Conservation (phyloP, 2,329 filamentous ascomycete species). For the Penicillium oxalicum region DNA sequence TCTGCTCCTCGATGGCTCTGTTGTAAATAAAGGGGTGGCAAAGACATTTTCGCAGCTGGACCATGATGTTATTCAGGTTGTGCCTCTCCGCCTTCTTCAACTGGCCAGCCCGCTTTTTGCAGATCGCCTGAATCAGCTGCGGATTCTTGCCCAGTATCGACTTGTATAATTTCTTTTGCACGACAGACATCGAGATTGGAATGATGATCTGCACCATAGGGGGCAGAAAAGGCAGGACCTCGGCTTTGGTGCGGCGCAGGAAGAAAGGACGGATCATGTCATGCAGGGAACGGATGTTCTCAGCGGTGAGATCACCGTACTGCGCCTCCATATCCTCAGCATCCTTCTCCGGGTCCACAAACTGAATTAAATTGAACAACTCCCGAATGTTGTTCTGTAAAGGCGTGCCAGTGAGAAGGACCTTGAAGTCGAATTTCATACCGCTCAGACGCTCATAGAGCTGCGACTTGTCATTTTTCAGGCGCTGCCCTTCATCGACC, state of each 20-base stretch:
- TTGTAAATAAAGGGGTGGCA: slow-evolving; percentile 97
- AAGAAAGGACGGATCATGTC: slow-evolving; percentile 70
- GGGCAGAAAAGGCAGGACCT: slow-evolving; percentile 85
- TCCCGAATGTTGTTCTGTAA: slow-evolving; percentile 81
- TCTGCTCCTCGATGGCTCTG: slow-evolving; percentile 77
- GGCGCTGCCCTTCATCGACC: slow-evolving; percentile 88
- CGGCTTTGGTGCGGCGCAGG: slow-evolving; percentile 74
- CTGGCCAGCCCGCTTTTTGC: slow-evolving; percentile 56
- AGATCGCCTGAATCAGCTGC: slow-evolving; percentile 79
- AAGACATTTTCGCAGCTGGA: slow-evolving; percentile 89
- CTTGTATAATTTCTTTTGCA: slow-evolving; percentile 92
- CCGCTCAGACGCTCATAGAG: slow-evolving; percentile 69
- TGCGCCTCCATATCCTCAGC: slow-evolving; percentile 68
- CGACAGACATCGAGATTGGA: slow-evolving; percentile 86
- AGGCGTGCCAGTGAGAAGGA: slow-evolving; percentile 82
- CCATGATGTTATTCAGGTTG: slow-evolving; percentile 85
- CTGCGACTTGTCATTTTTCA: slow-evolving; percentile 86
- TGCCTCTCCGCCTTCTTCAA: slow-evolving; percentile 66
- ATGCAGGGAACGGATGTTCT: slow-evolving; percentile 76
- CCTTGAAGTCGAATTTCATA: slow-evolving; percentile 73
- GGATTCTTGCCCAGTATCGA: slow-evolving; percentile 89
- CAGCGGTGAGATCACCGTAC: slow-evolving; percentile 71
- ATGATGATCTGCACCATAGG: slow-evolving; percentile 93
- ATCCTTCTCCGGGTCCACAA: slow-evolving; percentile 67
- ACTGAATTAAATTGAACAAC: slow-evolving; percentile 93